Base-by-base conservation (phyloP, 2,329 filamentous ascomycete species). In the Arthrinium puccinioides region DNA sequence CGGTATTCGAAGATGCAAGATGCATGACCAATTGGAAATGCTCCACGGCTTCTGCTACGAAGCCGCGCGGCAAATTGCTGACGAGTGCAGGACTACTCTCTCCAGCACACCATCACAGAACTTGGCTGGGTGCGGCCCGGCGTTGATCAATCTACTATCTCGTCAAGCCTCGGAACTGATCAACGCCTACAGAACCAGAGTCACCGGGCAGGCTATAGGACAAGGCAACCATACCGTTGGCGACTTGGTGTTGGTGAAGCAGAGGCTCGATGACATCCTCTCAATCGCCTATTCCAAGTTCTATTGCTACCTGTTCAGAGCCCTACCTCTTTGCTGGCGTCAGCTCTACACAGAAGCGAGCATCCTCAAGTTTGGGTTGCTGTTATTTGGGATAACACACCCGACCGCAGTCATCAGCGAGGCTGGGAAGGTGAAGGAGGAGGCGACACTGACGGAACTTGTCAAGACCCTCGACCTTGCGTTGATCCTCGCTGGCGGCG, bases 381-480 rank as follows among this genome's bases (percentile, higher is more conserved):
- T 57, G 7, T 31, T 61, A 9, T 39, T 60, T 15, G 48, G 41
- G 40, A n/a, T n/a, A n/a, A 36, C 44, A 10, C 4, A 38, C 32
- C 4, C 38, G 45, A 24, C 32, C 26, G 1, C n/a, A 28, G 4
- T 32, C 26, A 8, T 33, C 21, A 3, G 32, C 30, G 9, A 41
- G 45, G 2, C 39, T 46, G 23, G 26, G 31, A 21, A 6, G 15
- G 28, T 14, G 30, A 29, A 38, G 29, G 16, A 42, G 15, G 25
- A 40, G 10, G 21, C 20, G 19, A 7, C 44, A 59, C 53, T 88
- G 4, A 68, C 75, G 23, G 57, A 67, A 2, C 66, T 84, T 2
- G 73, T 94, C 23, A 69, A 71, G 37, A 62, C 71, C 2, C 69
- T 97, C 2, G 89, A 96, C 50, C 78, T 80, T 56, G 81, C 84